Evolutionary conservation across 192 early-diverging fungal genomes (phyloP).

Genomic region (Geranomyces michiganensis): DNA sequence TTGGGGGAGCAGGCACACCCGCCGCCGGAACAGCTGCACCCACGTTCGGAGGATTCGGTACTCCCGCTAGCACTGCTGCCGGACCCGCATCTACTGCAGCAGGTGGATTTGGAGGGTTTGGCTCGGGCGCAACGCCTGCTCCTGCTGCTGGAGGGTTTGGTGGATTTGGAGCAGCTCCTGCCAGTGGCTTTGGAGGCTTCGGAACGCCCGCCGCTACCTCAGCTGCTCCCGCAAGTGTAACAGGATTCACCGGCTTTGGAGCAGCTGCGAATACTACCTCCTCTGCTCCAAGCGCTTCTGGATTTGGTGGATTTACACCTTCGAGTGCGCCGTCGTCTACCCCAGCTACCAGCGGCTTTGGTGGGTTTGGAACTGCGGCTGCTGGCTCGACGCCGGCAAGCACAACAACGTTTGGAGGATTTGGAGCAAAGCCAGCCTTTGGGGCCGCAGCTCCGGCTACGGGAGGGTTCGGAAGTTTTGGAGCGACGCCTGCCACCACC

Average conservation of each 20-base stretch:
- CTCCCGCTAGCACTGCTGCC: conserved; percentile 8
- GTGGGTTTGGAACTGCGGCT: neutral
- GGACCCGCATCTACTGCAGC: neutral
- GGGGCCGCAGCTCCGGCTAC: neutral
- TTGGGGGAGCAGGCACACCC: neutral
- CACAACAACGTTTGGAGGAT: neutral
- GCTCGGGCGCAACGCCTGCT: neutral
- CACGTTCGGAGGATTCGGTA: conserved; percentile 6
- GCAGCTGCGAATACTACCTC: neutral
- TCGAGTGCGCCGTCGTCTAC: neutral
- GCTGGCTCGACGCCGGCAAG: neutral
- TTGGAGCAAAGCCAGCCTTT: neutral
- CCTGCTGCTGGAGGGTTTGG: neutral
- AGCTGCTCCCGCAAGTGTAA: neutral
- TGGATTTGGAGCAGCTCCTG: neutral
- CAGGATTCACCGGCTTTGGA: neutral
- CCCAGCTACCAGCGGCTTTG: neutral
- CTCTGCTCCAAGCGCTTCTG: neutral
- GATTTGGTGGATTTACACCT: neutral
- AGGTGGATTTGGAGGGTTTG: neutral
- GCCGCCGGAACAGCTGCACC: neutral
- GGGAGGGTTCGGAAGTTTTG: no score
- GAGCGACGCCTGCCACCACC: neutral
- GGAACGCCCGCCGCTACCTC: neutral
- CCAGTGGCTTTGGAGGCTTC: neutral